These are phyloP conservation scores for Solanum hybrid DNA, from an alignment of 305 asterid genomes.

Conservation along the genomic window DNA sequence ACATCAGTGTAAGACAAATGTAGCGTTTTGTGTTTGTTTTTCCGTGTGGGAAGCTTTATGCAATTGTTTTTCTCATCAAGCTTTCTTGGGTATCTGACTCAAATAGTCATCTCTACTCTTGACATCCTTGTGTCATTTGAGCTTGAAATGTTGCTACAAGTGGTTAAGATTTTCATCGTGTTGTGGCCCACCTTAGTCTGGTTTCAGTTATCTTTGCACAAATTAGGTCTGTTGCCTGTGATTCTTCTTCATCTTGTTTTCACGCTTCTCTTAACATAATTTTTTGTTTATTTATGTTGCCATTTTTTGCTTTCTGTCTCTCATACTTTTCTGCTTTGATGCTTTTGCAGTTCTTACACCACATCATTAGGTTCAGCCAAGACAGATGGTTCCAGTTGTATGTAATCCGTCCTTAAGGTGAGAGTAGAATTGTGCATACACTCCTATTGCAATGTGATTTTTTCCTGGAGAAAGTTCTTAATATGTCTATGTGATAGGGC, in stretches of 20 bases:
- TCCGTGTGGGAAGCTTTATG: background rate
- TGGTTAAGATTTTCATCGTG: background rate
- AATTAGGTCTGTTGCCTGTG: background rate
- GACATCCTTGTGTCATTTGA: background rate
- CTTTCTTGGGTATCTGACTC: background rate
- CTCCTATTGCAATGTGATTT: background rate
- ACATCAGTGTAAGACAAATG: background rate
- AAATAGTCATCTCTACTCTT: background rate
- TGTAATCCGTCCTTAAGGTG: constrained; percentile 9
- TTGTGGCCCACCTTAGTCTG: background rate
- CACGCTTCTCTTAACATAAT: background rate
- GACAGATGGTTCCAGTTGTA: constrained; percentile 55
- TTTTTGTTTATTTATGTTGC: background rate
- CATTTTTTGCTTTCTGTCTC: background rate
- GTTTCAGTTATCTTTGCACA: background rate
- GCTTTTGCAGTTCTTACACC: constrained; percentile 75
- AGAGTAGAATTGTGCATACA: background rate
- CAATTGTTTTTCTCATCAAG: background rate
- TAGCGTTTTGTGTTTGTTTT: background rate
- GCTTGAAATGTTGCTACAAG: background rate
- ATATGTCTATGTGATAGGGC: background rate
- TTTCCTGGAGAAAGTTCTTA: background rate
- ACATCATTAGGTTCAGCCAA: constrained; percentile 40
- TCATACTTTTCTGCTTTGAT: constrained; percentile 9
- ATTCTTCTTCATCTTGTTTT: background rate